Percentiles rank a stretch among this genome's conserved stretches.
Evolutionary conservation across 2,329 filamentous ascomycete genomes (phyloP).

Genomic region (Colletotrichum aenigma): DNA sequence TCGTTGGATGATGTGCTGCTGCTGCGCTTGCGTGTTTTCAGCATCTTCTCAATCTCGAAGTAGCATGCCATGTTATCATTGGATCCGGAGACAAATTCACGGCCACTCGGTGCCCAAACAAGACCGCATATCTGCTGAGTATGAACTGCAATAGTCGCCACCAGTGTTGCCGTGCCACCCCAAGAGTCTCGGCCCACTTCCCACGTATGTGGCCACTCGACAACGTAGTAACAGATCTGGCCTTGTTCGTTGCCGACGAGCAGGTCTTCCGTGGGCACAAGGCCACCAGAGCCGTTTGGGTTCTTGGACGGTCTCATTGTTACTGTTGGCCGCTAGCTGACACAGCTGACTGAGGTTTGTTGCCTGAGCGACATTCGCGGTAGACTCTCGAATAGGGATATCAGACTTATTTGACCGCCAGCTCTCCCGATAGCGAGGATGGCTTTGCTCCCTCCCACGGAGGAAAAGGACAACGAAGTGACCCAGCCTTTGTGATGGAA

Average conservation of each 20-base stretch:
- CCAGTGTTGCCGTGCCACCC: slow-evolving; percentile 77
- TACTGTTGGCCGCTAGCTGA: slow-evolving; percentile 77
- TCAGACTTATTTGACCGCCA: slow-evolving; percentile 76
- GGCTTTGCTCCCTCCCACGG: slow-evolving; percentile 71
- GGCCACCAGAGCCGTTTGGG: slow-evolving; percentile 46
- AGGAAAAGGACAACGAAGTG: slow-evolving; percentile 91
- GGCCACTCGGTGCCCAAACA: slow-evolving; percentile 81
- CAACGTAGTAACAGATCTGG: slow-evolving; percentile 82
- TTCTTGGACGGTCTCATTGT: slow-evolving; percentile 57
- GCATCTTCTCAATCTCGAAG: slow-evolving; percentile 71
- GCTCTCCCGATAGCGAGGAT: slow-evolving; percentile 88
- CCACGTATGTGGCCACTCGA: slow-evolving; percentile 79
- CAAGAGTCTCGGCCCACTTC: slow-evolving; percentile 70
- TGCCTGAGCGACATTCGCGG: slow-evolving; percentile 79
- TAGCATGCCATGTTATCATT: slow-evolving; percentile 92
- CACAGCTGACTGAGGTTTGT: slow-evolving; percentile 74
- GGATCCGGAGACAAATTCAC: slow-evolving; percentile 82
- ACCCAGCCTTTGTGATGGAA: slow-evolving; percentile 56
- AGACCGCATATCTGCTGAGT: slow-evolving; percentile 91
- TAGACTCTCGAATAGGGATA: slow-evolving; percentile 71
- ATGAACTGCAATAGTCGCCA: slow-evolving; percentile 80
- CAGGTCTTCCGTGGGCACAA: slow-evolving; percentile 78
- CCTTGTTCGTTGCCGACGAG: slow-evolving; percentile 86
- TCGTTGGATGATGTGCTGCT: not conserved
- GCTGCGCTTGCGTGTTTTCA: slow-evolving; percentile 27